Base-by-base conservation (phyloP, 129 eudicot genomes). In the Flaveria bidentis region DNA sequence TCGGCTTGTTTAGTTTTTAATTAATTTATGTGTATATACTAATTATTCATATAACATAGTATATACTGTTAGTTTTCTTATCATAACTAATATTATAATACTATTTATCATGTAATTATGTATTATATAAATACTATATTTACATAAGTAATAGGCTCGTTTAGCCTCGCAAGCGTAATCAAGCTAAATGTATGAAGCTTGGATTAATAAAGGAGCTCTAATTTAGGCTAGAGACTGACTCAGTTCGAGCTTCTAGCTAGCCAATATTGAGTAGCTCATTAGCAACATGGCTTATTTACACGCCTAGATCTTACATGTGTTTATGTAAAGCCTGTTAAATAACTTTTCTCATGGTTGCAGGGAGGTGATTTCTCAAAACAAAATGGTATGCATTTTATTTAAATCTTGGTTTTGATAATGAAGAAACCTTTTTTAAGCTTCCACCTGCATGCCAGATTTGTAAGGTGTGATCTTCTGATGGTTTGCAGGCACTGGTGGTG, bases 401-500 rank as follows among this genome's bases (percentile, higher is more conserved):
- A 64, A 86, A 74, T 84, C 47, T 53, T 49, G 68, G 79, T 80
- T 73, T 73, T 80, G 78, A 71, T 45, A 85, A 81, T 72, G 86
- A 80, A 79, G 88, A 82, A 87, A 78, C 78, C 83, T 75, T 74
- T 76, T 80, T 81, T 56, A 56, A 76, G 83, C 86, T 81, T 76
- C 78, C 76, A 78, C 84, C 81, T 77, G 67, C 85, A 73, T 71
- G 89, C 86, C 81, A 77, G 87, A 82, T 83, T 71, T 80, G 92
- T 90, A 83, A 86, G 87, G 84, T 65, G 78, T 87, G 82, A 78
- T 72, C 71, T 88, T 90, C 84, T 94, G 82, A 84, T 89, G 92
- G 85, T 89, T 87, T 94, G 96, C 99, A 94, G 99, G 99, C 86
- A 94, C 97, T 76, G 99, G 99, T 80, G 97, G 97, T 47, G 97